Conservation (phyloP, 768 basidiomycete species). For the Russula abietina region DNA sequence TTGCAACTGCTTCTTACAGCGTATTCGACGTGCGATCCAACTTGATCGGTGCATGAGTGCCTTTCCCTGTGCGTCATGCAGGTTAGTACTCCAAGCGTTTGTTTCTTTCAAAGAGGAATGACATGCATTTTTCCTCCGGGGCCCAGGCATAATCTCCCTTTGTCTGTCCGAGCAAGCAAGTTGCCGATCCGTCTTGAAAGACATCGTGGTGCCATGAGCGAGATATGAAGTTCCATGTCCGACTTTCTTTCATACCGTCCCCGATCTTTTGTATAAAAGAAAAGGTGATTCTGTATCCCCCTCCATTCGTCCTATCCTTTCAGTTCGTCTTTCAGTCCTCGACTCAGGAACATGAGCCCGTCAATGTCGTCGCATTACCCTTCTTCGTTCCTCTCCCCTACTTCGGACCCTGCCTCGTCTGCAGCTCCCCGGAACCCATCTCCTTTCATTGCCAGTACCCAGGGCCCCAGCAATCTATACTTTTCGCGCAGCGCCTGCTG, state of each 20-base stretch:
- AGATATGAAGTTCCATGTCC: constrained; percentile 4
- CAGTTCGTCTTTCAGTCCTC: neutral
- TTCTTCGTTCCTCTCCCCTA: neutral
- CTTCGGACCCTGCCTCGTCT: neutral
- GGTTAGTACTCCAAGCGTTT: neutral
- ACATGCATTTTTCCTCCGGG: neutral
- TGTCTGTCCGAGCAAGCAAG: neutral
- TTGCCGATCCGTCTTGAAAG: neutral
- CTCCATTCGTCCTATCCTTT: neutral
- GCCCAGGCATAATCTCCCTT: neutral
- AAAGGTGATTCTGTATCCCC: neutral
- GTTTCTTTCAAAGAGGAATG: neutral
- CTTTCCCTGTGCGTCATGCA: neutral
- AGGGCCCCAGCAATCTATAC: neutral
- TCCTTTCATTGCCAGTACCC: constrained; percentile 3
- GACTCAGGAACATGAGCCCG: neutral
- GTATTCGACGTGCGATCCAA: neutral
- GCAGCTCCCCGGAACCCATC: neutral
- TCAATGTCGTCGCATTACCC: neutral
- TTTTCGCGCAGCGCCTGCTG: neutral
- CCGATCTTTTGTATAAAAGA: constrained; percentile 6
- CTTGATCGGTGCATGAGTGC: neutral
- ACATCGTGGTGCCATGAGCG: neutral
- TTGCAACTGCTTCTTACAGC: neutral
- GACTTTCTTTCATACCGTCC: constrained; percentile 14